Percentiles rank a stretch among this genome's conserved stretches.
Conservation (phyloP, 306 rosid species). For the Pyrus bretschneideri region DNA sequence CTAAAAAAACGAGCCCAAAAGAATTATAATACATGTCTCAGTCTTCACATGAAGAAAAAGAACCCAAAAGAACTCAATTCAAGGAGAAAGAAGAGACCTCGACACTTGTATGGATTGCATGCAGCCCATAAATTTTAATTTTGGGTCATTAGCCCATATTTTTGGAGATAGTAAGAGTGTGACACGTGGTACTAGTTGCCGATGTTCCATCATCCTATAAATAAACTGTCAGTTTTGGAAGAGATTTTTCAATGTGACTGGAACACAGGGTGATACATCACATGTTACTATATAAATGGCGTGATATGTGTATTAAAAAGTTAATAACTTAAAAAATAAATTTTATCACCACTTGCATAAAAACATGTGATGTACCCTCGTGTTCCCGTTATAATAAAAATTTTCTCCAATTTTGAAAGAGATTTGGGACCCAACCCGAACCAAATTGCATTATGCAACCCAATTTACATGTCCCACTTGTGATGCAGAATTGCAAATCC, state of each 20-base stretch:
- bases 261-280: accelerated
- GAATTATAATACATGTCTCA: too few species aligned
- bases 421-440: neutral
- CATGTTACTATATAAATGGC: too few species aligned
- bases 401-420: neutral
- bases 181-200: neutral
- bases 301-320: too few species aligned
- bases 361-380: accelerated
- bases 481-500: neutral
- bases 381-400: too few species aligned
- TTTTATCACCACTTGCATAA: too few species aligned
- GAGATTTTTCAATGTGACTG: neutral
- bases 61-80: too few species aligned
- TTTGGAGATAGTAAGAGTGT: neutral
- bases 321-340: too few species aligned
- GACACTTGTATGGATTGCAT: too few species aligned
- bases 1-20: too few species aligned
- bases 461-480: neutral
- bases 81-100: too few species aligned
- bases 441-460: neutral
- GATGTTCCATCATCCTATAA: neutral
- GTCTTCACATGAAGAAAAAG: too few species aligned
- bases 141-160: neutral
- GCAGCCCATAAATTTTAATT: too few species aligned
- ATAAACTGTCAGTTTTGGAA: neutral